Conservation (phyloP, 2,329 filamentous ascomycete species). For the Grosmannia penicillata region DNA sequence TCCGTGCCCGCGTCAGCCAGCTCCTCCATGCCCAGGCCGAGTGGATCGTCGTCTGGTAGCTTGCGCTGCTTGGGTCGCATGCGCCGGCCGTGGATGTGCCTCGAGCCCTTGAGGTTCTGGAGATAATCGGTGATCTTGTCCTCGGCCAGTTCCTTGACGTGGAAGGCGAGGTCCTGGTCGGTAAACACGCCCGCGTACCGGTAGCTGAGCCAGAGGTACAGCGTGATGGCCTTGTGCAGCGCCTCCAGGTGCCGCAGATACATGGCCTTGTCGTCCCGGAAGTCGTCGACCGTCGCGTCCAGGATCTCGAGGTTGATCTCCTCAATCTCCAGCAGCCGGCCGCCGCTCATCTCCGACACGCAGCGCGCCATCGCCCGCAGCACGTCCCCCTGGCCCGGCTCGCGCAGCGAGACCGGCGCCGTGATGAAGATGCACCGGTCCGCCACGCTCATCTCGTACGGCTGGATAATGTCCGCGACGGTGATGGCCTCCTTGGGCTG, state of each 20-base stretch:
- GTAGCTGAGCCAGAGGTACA: slow-evolving; percentile 90
- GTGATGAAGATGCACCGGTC: slow-evolving; percentile 66
- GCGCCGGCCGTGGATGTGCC: no score
- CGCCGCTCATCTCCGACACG: slow-evolving; percentile 52
- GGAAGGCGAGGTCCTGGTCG: slow-evolving; percentile 59
- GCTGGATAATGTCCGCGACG: slow-evolving; percentile 62
- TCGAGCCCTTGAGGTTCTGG: slow-evolving; percentile 41
- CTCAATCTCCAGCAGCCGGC: slow-evolving; percentile 55
- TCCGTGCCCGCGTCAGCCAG: no score
- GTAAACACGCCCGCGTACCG: slow-evolving; percentile 70
- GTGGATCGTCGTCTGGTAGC: slow-evolving; percentile 4
- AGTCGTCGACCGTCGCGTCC: slow-evolving; percentile 39
- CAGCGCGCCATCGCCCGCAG: slow-evolving; percentile 52
- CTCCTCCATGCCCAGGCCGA: no score
- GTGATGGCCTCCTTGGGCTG: slow-evolving; percentile 44
- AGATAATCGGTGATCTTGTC: slow-evolving; percentile 54
- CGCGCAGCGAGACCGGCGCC: slow-evolving; percentile 48
- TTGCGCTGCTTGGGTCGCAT: slow-evolving; percentile 7
- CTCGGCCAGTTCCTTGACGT: slow-evolving; percentile 68
- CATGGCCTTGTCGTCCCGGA: slow-evolving; percentile 22
- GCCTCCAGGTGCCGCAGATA: slow-evolving; percentile 59
- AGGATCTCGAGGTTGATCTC: slow-evolving; percentile 60
- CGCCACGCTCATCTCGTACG: slow-evolving; percentile 49
- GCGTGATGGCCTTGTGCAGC: slow-evolving; percentile 67
- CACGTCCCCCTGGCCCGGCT: slow-evolving; percentile 29